These are phyloP conservation scores for Trichophyton benhamiae DNA, from an alignment of 2,329 filamentous ascomycete genomes.

Conservation along the genomic window DNA sequence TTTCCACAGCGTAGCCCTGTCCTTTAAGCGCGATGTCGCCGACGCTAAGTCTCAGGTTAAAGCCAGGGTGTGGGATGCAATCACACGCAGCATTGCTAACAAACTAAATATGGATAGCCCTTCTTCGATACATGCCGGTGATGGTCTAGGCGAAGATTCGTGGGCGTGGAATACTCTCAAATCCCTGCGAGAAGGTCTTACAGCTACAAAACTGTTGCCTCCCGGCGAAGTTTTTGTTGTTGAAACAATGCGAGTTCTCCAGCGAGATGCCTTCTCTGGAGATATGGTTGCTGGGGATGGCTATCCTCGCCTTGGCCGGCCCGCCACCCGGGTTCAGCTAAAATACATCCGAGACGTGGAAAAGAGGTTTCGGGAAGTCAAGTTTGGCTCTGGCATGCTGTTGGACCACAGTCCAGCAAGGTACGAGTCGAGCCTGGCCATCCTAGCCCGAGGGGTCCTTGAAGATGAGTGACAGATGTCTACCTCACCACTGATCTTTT, in stretches of 20 bases:
- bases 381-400: slow-evolving; percentile 62
- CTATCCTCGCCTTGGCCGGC: slow-evolving; percentile 43
- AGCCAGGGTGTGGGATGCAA: slow-evolving; percentile 51
- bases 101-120: slow-evolving; percentile 47
- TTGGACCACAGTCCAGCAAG: slow-evolving; percentile 62
- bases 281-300: slow-evolving; percentile 28
- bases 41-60: slow-evolving; percentile 56
- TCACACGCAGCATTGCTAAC: slow-evolving; percentile 50
- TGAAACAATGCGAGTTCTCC: slow-evolving; percentile 54
- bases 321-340: slow-evolving; percentile 56
- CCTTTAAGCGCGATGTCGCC: slow-evolving; percentile 59
- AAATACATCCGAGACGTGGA: slow-evolving; percentile 62
- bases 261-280: slow-evolving; percentile 51
- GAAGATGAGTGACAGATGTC: slow-evolving; percentile 15
- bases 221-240: slow-evolving; percentile 66
- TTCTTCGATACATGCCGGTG: slow-evolving; percentile 32
- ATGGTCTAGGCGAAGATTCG: slow-evolving; percentile 48
- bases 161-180: slow-evolving; percentile 60
- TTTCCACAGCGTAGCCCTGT: slow-evolving; percentile 57
- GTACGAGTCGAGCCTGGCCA: slow-evolving; percentile 58
- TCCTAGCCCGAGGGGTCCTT: slow-evolving; percentile 39
- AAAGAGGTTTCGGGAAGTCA: slow-evolving; percentile 54
- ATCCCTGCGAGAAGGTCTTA: slow-evolving; percentile 54
- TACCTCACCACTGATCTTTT: background rate
- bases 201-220: slow-evolving; percentile 56